These are phyloP conservation scores for Erodium texanum DNA, from an alignment of 441 rosid species.

Conservation along the genomic window DNA sequence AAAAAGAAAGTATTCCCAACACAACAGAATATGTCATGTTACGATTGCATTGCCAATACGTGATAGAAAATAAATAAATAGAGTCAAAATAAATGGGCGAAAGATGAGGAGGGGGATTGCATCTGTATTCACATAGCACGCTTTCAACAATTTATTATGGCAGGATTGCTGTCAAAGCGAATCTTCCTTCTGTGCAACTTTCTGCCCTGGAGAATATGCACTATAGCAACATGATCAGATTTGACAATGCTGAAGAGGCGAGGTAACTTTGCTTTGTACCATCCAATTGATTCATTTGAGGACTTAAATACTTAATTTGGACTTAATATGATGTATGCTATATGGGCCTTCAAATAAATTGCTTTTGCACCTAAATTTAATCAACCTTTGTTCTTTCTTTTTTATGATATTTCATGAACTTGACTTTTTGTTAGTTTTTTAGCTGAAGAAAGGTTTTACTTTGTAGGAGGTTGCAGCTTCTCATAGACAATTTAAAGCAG, in stretches of 20 bases:
- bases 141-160: conserved; percentile 16
- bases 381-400: neutral
- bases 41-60: neutral
- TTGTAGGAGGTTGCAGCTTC: conserved; percentile 56
- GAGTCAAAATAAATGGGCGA: neutral
- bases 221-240: conserved; percentile 92
- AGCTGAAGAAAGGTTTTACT: conserved; percentile 20
- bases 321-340: too few relatives aligned
- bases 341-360: neutral
- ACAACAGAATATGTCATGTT: neutral
- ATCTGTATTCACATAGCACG: neutral
- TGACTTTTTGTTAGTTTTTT: neutral
- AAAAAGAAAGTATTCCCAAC: conserved; percentile 6
- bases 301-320: conserved; percentile 10
- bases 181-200: conserved; percentile 59
- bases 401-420: neutral
- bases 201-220: conserved; percentile 91
- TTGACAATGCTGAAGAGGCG: conserved; percentile 70
- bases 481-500: conserved; percentile 54
- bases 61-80: neutral
- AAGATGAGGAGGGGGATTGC: neutral
- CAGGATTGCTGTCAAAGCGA: conserved; percentile 76
- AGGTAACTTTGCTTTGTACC: conserved; percentile 40
- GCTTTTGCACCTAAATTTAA: neutral
- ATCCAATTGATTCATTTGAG: conserved; percentile 12